Percentiles rank a stretch among this genome's conserved stretches.
Conservation (phyloP, 2,329 filamentous ascomycete genomes). For the Aspergillus uvarum region DNA sequence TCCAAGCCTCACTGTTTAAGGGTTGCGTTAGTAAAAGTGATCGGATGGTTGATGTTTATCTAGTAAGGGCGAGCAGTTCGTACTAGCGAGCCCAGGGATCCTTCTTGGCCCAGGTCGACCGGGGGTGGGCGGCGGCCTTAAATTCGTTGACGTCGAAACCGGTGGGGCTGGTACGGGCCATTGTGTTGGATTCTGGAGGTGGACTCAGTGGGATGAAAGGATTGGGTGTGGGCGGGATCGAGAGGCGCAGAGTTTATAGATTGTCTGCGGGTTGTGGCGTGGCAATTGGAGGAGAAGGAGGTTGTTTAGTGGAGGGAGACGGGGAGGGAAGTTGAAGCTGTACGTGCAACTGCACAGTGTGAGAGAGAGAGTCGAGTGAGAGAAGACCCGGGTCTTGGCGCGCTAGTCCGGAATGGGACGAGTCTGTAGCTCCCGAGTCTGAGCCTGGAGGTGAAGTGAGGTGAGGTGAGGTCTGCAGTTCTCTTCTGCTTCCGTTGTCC, state of each 20-base stretch:
- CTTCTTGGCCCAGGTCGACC: conserved; percentile 49
- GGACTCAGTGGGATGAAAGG: conserved; percentile 22
- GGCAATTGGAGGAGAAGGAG: conserved; percentile 13
- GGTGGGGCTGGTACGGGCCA: conserved; percentile 67
- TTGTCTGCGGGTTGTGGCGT: conserved; percentile 15
- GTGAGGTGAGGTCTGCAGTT: too few relatives aligned
- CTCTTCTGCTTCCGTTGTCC: conserved; percentile 20
- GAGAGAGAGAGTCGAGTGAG: background rate
- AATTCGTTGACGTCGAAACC: conserved; percentile 87
- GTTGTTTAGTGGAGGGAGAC: conserved; percentile 5
- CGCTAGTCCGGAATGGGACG: conserved; percentile 31
- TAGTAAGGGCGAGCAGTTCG: conserved; percentile 23
- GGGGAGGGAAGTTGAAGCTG: conserved; percentile 25
- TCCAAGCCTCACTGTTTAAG: conserved; percentile 78
- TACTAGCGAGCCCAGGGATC: conserved; percentile 66
- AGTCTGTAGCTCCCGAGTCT: too few relatives aligned
- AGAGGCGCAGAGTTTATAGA: background rate
- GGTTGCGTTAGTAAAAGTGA: conserved; percentile 13
- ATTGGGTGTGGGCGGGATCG: conserved; percentile 1
- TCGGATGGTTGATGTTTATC: too few relatives aligned
- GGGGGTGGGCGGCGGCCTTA: conserved; percentile 66
- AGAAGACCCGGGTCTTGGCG: conserved; percentile 26
- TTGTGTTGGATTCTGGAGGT: conserved; percentile 32
- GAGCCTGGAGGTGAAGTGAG: too few relatives aligned
- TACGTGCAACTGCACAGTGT: background rate